Percentiles rank a stretch among this genome's conserved stretches.
Evolutionary conservation across 345 rosid genomes (phyloP).

Genomic region (Citropsis articulata): DNA sequence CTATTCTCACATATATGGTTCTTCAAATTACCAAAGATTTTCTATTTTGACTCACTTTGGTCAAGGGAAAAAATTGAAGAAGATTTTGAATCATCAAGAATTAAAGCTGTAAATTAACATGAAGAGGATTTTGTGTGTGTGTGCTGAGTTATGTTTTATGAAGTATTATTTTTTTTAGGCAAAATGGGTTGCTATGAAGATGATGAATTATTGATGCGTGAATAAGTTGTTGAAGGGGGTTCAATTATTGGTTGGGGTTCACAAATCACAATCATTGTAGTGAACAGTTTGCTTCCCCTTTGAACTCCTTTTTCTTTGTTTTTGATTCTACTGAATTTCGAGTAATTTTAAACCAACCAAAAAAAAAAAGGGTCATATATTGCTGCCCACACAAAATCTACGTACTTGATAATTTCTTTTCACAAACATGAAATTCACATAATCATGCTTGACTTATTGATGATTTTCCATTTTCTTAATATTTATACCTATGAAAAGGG

Average conservation of each 20-base stretch:
- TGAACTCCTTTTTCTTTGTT: not conserved
- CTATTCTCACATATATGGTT: not conserved
- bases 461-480: not conserved
- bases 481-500: not conserved
- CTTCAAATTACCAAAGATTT: too few species aligned
- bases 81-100: not conserved
- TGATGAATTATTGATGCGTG: constrained; percentile 29
- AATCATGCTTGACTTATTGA: not conserved
- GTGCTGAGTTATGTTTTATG: too few species aligned
- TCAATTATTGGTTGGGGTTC: constrained; percentile 41
- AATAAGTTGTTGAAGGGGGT: constrained; percentile 23
- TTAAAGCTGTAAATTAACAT: not conserved
- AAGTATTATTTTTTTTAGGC: not conserved
- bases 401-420: too few species aligned
- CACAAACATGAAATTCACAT: not conserved
- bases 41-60: too few species aligned
- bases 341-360: not conserved
- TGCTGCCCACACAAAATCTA: not conserved
- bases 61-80: too few species aligned
- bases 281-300: constrained; percentile 25
- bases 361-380: not conserved
- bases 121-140: not conserved
- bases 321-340: constrained; percentile 20
- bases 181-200: constrained; percentile 11
- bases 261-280: constrained; percentile 43